phyloP scores from a whole-genome alignment of 306 rosid species.

The Dryas drummondii region DNA sequence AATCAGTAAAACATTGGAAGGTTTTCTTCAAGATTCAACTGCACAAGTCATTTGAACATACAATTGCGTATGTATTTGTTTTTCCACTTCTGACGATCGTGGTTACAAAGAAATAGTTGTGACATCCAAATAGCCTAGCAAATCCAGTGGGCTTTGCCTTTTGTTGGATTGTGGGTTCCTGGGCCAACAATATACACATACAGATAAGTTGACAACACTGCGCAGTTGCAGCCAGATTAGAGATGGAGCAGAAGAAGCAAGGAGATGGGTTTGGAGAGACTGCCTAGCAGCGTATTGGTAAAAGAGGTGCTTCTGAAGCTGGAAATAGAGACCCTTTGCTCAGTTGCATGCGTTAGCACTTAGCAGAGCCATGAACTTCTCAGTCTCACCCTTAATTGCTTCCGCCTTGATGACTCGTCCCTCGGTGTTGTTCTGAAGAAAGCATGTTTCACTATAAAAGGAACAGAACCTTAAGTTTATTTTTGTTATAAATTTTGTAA shows the following conservation, averaged over 20 bases:
- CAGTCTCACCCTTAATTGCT: conserved; percentile 32
- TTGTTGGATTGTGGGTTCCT: not conserved
- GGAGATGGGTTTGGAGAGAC: conserved; percentile 9
- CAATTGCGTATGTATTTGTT: no score
- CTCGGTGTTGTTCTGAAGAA: conserved; percentile 7
- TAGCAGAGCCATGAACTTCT: conserved; percentile 6
- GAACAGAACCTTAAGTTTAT: no score
- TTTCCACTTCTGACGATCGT: no score
- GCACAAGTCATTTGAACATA: no score
- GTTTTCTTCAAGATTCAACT: no score
- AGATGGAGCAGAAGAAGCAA: not conserved
- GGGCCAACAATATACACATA: no score
- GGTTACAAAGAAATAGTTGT: no score
- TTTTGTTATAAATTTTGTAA: no score
- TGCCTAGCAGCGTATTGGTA: conserved; percentile 12
- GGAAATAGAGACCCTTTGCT: conserved; percentile 24
- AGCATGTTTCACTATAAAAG: not conserved
- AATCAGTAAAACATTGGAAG: no score
- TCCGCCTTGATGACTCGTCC: conserved; percentile 26
- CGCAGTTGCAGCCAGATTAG: not conserved
- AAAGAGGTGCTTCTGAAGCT: conserved; percentile 21
- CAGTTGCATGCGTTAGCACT: conserved; percentile 30
- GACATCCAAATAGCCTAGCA: no score
- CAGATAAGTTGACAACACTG: not conserved
- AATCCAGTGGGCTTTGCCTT: not conserved